Percentiles rank a stretch among this genome's conserved stretches.
Conservation (phyloP, 768 basidiomycete species). For the Tricholoma matsutake region DNA sequence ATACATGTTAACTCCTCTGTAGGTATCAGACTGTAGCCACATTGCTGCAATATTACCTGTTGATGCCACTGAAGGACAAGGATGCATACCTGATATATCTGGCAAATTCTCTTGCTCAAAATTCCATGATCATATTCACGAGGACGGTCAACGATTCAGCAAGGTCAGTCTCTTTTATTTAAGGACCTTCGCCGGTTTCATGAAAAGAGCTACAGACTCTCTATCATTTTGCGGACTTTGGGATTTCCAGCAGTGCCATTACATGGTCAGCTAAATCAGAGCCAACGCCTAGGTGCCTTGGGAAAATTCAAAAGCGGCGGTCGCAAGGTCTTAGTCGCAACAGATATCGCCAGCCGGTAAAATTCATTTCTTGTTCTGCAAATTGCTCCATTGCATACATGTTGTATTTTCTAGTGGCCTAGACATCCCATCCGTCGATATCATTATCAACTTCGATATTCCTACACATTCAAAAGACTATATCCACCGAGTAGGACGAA, state of each 20-base stretch:
- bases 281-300: conserved; percentile 87
- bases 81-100: conserved; percentile 89
- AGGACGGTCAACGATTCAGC: conserved; percentile 93
- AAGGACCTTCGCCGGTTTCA: background rate
- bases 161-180: conserved; percentile 40
- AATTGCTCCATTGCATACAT: background rate
- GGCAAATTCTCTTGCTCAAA: conserved; percentile 84
- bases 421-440: conserved; percentile 93
- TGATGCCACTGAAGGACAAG: conserved; percentile 89
- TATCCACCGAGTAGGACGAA: conserved; percentile 96
- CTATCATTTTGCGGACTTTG: conserved; percentile 84
- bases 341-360: conserved; percentile 91
- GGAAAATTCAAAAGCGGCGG: conserved; percentile 95
- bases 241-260: conserved; percentile 95
- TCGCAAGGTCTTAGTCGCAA: conserved; percentile 89
- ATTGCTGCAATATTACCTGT: conserved; percentile 91
- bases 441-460: conserved; percentile 97
- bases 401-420: conserved; percentile 57
- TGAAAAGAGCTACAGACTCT: conserved; percentile 47
- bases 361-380: conserved; percentile 21
- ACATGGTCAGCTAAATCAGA: conserved; percentile 93
- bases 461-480: conserved; percentile 99
- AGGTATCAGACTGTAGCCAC: conserved; percentile 98
- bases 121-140: conserved; percentile 95
- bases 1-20: conserved; percentile 7